Percentiles rank a stretch among this genome's conserved stretches.
These are phyloP conservation scores for Coemansia sp. DNA, from an alignment of 192 early-diverging fungal genomes.

Conservation along the genomic window DNA sequence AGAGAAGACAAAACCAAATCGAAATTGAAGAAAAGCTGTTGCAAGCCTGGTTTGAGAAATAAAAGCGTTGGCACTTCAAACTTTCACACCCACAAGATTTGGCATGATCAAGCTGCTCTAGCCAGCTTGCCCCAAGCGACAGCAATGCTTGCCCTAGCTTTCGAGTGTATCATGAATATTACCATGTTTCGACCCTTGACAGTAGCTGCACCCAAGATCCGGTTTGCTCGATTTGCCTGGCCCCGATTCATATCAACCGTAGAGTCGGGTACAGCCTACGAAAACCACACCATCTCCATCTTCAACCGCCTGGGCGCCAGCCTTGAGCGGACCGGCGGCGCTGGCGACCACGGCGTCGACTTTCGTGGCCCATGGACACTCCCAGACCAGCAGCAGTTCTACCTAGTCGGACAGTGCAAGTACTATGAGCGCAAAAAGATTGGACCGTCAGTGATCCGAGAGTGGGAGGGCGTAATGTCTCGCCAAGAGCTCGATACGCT, in stretches of 20 bases:
- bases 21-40: not conserved
- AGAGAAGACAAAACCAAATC: constrained; percentile 3
- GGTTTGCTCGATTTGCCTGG: not conserved
- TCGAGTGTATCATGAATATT: not conserved
- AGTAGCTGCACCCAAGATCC: not conserved
- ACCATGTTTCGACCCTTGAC: not conserved
- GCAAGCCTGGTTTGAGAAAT: not conserved
- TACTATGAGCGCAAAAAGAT: constrained; percentile 47
- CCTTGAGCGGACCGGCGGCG: constrained; percentile 39
- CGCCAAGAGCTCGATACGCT: constrained; percentile 37
- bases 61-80: not conserved
- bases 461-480: constrained; percentile 53
- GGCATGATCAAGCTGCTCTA: not conserved
- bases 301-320: constrained; percentile 32
- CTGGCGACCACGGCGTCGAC: constrained; percentile 41
- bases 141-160: not conserved
- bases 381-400: constrained; percentile 26
- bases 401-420: constrained; percentile 47
- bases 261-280: constrained; percentile 37
- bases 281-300: constrained; percentile 17
- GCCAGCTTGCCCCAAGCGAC: not conserved
- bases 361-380: constrained; percentile 35
- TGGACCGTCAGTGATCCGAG: constrained; percentile 43
- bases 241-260: constrained; percentile 24
- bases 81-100: not conserved